Evolutionary conservation across 2,329 filamentous ascomycete species (phyloP), one percentile per base, ranked within the genome.

Genomic region (Zymoseptoria tritici): DNA sequence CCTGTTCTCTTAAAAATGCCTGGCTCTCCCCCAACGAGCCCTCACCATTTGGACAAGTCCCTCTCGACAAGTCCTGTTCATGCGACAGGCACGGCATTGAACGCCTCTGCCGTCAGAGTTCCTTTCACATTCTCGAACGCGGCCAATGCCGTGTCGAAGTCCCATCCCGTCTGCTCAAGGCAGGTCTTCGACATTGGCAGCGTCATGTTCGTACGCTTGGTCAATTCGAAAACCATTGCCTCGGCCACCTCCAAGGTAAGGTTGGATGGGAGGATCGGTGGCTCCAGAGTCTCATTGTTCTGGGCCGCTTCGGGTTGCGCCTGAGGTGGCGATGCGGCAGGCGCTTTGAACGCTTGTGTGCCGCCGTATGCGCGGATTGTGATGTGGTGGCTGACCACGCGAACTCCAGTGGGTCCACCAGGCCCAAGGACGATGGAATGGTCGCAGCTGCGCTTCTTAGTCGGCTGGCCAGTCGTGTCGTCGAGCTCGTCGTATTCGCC

Each of bases 401-500:
- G 83, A 58, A 95, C 82, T 19, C 84, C 83, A 52, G 80, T 78
- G 4, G 85, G 81, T 36, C 81, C 81, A 31, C 89, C 90, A 1
- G 91, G 90, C 0, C 90, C 90, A 19, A 96, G 80, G 49, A 92
- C 78, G 71, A 95, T 91, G 0, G 85, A 88, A 54, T 91, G 85
- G 57, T 91, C 90, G 73, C 96, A 96, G 71, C 88, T 91, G 60
- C 91, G 85, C 8, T 69, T 68, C 64, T 74, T 75, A 66, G 70
- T 96, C 90, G 0, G 85, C 52, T 82, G 80, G 54, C 81, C 78
- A 21, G 80, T 81, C 16, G 75, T 74, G 3, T 77, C 73, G 65
- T 89, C 83, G 19, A 86, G 78, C 71, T 96, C 91, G 54, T 93
- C 86, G 61, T 91, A 95, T 68, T 93, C 89, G 63, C 91, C 89